phyloP scores from a whole-genome alignment of 345 rosid genomes.

The Erysimum cheiranthoides region DNA sequence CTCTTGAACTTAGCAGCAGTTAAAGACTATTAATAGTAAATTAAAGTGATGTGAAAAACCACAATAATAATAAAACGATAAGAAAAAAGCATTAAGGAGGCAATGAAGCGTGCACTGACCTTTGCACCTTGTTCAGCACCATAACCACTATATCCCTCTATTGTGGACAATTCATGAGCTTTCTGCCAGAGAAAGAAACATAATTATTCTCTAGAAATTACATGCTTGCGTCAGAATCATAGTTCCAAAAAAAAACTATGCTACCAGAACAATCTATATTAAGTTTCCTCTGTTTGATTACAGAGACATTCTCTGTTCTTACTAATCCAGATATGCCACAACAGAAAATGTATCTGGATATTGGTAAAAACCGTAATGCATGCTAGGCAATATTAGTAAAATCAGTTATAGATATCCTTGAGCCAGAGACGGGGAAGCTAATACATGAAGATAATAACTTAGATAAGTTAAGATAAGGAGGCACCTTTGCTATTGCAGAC shows the following conservation, averaged over 20 bases:
- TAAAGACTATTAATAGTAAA: neutral
- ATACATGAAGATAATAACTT: neutral
- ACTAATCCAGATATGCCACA: neutral
- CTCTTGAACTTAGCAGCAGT: constrained; percentile 1
- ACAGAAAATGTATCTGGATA: neutral
- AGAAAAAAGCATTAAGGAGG: constrained; percentile 3
- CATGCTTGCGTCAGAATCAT: neutral
- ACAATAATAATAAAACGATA: neutral
- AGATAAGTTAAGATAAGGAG: constrained; percentile 4
- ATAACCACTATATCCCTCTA: constrained; percentile 92
- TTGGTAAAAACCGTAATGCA: neutral
- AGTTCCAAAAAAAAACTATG: neutral
- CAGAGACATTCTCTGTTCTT: neutral
- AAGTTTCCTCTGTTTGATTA: neutral
- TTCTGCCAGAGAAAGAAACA: constrained; percentile 53
- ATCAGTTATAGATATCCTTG: neutral
- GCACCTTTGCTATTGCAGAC: constrained; percentile 78
- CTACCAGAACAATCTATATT: neutral
- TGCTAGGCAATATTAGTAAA: neutral
- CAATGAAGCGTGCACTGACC: constrained; percentile 49
- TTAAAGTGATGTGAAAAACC: constrained; percentile 4
- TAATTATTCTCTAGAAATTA: neutral
- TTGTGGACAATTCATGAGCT: constrained; percentile 74
- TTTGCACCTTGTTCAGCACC: constrained; percentile 98
- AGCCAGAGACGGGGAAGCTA: neutral